Base-by-base conservation (phyloP, 176 grass and related monocot species). In the Carex littledalei region DNA sequence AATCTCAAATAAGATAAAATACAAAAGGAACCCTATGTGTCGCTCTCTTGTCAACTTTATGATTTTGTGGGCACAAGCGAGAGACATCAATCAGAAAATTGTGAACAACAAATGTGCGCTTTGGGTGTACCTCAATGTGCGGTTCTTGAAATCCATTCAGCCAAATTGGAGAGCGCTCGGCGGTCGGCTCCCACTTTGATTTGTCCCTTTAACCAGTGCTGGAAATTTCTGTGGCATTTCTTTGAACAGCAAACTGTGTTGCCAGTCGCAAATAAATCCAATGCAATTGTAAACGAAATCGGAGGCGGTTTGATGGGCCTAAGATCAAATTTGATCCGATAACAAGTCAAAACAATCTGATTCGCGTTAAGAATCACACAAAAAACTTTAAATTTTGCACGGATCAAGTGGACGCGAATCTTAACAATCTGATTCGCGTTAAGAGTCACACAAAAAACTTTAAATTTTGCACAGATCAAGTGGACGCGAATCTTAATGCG, bases 1-100 rank as follows among this genome's bases (percentile, higher is more conserved):
- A 5, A 34, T 32, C 16, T 66, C 2, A 67, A 67, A 67, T 50
- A 16, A 34, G 4, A 63, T 11, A 24, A 81, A 81, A 60, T 50
- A 21, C 29, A 62, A 18, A 26, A 60, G 29, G 13, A 18, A 18
- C 80, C 35, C 8, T 7, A 63, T 4, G n/a, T 20, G 79, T 81
- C 34, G 2, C 34, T 43, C 35, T 80, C 59, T 0, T 31, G 63
- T 29, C 80, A 50, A 52, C 61, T 24, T 64, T 7, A 52, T 45
- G 37, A 62, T 83, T 83, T 65, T 52, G 61, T 83, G 61, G 35
- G 63, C 80, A 83, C 22, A 83, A 83, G 59, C 12, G 61, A 18
- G 57, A 64, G 56, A 29, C 60, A 49, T 47, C 26, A 83, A 49
- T 81, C 80, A 31, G 41, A 35, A 55, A 83, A 83, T 67, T 65